Evolutionary conservation across 805 yeast species (phyloP), one percentile per base, ranked within the genome.

Genomic region (Candida namnaoensis): DNA sequence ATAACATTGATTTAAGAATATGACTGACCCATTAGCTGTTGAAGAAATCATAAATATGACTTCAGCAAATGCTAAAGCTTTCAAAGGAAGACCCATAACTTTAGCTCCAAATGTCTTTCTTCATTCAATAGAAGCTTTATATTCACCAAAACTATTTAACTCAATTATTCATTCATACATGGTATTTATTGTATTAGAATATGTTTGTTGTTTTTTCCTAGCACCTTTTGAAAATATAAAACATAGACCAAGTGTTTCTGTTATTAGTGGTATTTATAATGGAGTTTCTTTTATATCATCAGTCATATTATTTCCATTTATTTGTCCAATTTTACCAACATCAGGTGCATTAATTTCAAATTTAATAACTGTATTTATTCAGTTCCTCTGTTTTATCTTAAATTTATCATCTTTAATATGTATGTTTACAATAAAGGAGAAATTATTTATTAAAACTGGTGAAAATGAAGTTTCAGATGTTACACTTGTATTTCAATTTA

Each of bases 181-280:
- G 1, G 13, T 34, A 3, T 41, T 30, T 25, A 25, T 53, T 23
- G 26, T 47, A 3, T 11, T 38, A 0, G 47, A 49, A 35, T 53
- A 53, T 37, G 4, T 51, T 2, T 39, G 38, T 12, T 42, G 45
- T 35, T 47, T 50, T 25, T 9, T 36, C 5, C 28, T 36, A 7
- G 27, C 46, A 13, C 52, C 55, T 8, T 47, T 51, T 35, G 51
- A 47, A 12, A 44, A 42, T 9, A 33, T 52, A 25, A n/a, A n/a
- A 4, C 47, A 49, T 37, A 44, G 53, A 24, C 55, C 56, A 8
- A 40, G 40, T 1, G 30, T 50, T 7, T 46, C 49, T 27, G 12
- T 46, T 15, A 24, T 49, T 12, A 28, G 41, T 4, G 41, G 35
- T 19, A 34, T 46, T 35, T 26, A 26, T 50, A 14, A 14, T 50